Conservation (phyloP, 179 eudicot genomes). For the Beta corolliflora region DNA sequence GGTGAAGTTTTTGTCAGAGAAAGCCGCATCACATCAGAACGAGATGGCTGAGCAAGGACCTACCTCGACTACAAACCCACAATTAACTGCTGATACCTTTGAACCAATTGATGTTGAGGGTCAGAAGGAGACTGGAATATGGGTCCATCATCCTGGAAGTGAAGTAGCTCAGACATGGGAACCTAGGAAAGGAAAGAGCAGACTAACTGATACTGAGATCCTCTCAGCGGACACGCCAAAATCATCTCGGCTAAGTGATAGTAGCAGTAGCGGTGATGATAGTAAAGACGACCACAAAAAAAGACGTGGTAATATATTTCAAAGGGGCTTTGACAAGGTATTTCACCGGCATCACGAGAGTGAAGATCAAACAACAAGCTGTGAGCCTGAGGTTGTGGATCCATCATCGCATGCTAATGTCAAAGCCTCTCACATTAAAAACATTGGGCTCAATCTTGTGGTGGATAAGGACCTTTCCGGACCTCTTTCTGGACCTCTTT, state of each 20-base stretch:
- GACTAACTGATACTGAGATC: slow-evolving; percentile 41
- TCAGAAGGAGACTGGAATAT: slow-evolving; percentile 73
- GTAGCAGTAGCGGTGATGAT: slow-evolving; percentile 66
- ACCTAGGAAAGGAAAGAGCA: slow-evolving; percentile 69
- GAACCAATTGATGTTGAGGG: slow-evolving; percentile 77
- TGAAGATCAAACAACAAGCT: slow-evolving; percentile 31
- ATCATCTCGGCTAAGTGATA: slow-evolving; percentile 40
- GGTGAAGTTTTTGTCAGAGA: slow-evolving; percentile 26
- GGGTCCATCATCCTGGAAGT: slow-evolving; percentile 87
- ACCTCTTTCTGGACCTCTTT: slow-evolving; percentile 13
- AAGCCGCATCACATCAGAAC: slow-evolving; percentile 27
- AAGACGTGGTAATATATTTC: slow-evolving; percentile 32
- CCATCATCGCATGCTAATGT: slow-evolving; percentile 50
- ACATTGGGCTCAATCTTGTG: slow-evolving; percentile 48
- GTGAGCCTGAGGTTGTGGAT: slow-evolving; percentile 19
- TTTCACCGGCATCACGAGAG: slow-evolving; percentile 47
- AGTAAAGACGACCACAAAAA: slow-evolving; percentile 38
- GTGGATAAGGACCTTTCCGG: slow-evolving; percentile 44
- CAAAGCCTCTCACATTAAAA: slow-evolving; percentile 36
- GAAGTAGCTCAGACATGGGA: slow-evolving; percentile 78
- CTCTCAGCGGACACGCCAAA: slow-evolving; percentile 30
- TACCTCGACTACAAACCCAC: slow-evolving; percentile 28
- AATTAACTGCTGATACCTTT: slow-evolving; percentile 50
- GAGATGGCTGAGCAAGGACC: slow-evolving; percentile 32
- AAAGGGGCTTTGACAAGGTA: slow-evolving; percentile 58